Conservation (phyloP, 768 basidiomycete genomes). For the Auriscalpium orientale region DNA sequence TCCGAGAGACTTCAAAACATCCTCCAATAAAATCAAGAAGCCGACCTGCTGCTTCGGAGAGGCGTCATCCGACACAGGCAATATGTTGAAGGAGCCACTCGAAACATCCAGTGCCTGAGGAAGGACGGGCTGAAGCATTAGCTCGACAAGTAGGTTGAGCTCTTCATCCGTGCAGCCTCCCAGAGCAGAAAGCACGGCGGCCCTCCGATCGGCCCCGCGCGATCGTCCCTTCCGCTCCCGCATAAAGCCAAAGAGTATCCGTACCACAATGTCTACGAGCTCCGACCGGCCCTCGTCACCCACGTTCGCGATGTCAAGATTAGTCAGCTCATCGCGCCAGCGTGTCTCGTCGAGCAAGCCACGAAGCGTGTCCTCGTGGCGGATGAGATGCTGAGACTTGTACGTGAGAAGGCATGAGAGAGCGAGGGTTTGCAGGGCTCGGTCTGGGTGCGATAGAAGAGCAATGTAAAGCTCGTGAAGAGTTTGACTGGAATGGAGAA, state of each 20-base stretch:
- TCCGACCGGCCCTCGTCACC: conserved; percentile 50
- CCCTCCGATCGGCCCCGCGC: conserved; percentile 58
- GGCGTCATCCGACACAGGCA: conserved; percentile 24
- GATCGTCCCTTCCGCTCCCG: conserved; percentile 67
- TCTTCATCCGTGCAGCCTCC: conserved; percentile 67
- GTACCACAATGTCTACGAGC: conserved; percentile 60
- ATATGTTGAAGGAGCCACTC: conserved; percentile 24
- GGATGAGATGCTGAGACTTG: conserved; percentile 50
- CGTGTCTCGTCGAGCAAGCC: conserved; percentile 74
- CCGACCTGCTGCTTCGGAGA: conserved; percentile 70
- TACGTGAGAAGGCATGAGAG: conserved; percentile 78
- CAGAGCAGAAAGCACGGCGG: conserved; percentile 68
- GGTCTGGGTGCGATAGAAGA: conserved; percentile 83
- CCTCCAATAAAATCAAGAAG: conserved; percentile 77
- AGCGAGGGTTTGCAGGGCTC: conserved; percentile 63
- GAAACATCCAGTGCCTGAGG: conserved; percentile 7
- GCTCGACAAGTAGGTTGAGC: conserved; percentile 66
- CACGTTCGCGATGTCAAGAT: conserved; percentile 56
- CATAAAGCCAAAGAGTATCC: conserved; percentile 85
- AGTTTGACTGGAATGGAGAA: conserved; percentile 58
- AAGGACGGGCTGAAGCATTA: conserved; percentile 76
- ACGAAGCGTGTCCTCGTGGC: conserved; percentile 57
- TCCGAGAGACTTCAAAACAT: conserved; percentile 78
- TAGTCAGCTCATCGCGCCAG: conserved; percentile 83
- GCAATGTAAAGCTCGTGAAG: conserved; percentile 60